Evolutionary conservation across 768 basidiomycete species (phyloP).

Genomic region (Dacryopinax primogenitus): DNA sequence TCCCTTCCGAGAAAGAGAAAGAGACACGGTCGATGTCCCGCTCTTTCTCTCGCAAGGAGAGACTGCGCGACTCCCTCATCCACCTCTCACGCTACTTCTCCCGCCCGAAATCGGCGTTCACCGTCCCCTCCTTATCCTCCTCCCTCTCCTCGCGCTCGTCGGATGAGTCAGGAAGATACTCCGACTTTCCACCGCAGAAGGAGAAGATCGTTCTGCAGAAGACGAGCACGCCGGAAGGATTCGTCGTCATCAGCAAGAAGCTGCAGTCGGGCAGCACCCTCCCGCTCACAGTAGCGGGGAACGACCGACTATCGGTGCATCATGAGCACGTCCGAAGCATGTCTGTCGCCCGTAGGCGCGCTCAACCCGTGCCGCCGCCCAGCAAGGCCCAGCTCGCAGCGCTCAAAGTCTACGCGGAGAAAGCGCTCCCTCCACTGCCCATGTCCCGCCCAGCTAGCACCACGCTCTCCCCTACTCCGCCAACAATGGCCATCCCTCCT

Average conservation of each 20-base stretch:
- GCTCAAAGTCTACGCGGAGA: conserved; percentile 6
- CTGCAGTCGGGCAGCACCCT: neutral
- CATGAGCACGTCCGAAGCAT: neutral
- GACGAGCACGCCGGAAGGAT: conserved; percentile 1
- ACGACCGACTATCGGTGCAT: neutral
- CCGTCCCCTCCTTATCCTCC: neutral
- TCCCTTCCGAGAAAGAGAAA: neutral
- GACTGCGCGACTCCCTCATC: neutral
- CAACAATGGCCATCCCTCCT: neutral
- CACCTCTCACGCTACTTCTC: conserved; percentile 2
- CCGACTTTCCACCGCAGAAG: neutral
- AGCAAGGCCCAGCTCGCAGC: neutral
- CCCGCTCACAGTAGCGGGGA: neutral
- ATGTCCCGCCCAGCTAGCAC: neutral
- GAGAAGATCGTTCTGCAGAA: conserved; percentile 5
- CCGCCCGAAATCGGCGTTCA: neutral
- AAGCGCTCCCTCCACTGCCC: conserved; percentile 4
- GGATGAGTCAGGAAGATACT: neutral
- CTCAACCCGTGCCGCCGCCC: neutral
- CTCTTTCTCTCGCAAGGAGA: neutral
- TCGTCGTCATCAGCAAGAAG: conserved; percentile 1
- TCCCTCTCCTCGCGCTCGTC: neutral
- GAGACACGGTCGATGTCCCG: neutral
- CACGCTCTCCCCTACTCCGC: neutral
- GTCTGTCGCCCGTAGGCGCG: neutral